A percentile compares a stretch with the other conserved stretches of the same genome.
Evolutionary conservation across 202 grass and related monocot genomes (phyloP).

Genomic region (Musa balbisiana): DNA sequence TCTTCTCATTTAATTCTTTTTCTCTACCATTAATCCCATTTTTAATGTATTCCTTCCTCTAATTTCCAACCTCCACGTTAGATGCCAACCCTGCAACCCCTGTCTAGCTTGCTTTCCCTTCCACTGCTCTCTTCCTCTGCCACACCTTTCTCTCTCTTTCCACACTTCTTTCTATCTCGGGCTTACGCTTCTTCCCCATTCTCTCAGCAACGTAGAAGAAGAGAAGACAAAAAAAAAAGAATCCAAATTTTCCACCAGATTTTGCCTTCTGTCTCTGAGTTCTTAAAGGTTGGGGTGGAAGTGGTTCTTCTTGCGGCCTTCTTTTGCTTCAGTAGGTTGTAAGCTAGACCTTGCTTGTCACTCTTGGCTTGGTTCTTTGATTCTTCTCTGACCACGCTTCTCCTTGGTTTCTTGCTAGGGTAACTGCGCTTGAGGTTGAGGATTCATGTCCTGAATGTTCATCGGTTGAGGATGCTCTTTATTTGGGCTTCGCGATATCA

Average conservation of each 20-base stretch:
- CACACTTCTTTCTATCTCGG: neutral
- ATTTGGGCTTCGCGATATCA: neutral
- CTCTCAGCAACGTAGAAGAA: neutral
- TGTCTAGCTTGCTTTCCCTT: constrained; percentile 1
- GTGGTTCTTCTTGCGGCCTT: neutral
- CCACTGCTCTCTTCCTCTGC: neutral
- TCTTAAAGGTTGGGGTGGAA: neutral
- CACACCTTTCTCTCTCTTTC: neutral
- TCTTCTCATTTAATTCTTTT: neutral
- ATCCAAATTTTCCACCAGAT: neutral
- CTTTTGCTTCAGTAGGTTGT: too few species aligned
- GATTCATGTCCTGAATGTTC: neutral
- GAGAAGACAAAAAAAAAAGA: too few species aligned
- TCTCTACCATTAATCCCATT: constrained; percentile 3
- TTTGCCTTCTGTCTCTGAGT: neutral
- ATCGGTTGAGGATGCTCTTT: neutral
- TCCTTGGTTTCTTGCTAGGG: neutral
- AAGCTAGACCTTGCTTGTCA: too few species aligned
- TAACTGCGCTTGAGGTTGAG: neutral
- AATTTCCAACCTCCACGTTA: constrained; percentile 3
- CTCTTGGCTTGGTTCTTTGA: neutral
- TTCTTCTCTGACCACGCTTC: neutral
- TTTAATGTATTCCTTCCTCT: constrained; percentile 9
- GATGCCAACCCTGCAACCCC: neutral
- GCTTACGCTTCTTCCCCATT: neutral